A percentile compares a stretch with the other conserved stretches of the same genome.
Conservation (phyloP, 2,329 filamentous ascomycete genomes). For the Fusarium sp. region DNA sequence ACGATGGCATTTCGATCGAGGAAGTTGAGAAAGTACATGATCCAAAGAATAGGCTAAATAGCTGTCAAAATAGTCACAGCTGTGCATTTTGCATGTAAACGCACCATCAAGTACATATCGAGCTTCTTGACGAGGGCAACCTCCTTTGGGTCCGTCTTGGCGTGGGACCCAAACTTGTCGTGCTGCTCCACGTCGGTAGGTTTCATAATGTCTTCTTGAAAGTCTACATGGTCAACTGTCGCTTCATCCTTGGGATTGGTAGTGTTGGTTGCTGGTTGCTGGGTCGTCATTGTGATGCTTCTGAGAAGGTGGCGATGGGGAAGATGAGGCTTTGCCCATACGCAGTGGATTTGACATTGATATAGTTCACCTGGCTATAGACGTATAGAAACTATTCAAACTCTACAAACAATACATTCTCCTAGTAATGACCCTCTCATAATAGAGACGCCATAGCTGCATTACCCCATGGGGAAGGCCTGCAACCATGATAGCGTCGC, state of each 20-base stretch:
- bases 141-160: not conserved
- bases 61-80: too few relatives aligned
- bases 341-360: not conserved
- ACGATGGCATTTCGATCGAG: not conserved
- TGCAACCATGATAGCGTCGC: not conserved
- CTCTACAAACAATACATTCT: not conserved
- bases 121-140: not conserved
- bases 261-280: not conserved
- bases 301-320: not conserved
- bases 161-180: slow-evolving; percentile 1
- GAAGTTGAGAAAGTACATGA: not conserved
- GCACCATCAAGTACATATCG: not conserved
- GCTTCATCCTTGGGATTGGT: not conserved
- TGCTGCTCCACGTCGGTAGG: not conserved
- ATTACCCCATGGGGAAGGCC: slow-evolving; percentile 1
- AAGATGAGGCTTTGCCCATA: not conserved
- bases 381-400: not conserved
- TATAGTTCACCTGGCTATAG: not conserved
- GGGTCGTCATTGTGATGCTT: not conserved
- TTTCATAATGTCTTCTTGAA: not conserved
- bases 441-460: not conserved
- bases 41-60: not conserved
- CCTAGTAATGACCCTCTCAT: not conserved
- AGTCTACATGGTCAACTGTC: not conserved
- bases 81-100: not conserved